phyloP scores from a whole-genome alignment of 2,329 filamentous ascomycete genomes.

The Kalaharituber pfeilii region DNA sequence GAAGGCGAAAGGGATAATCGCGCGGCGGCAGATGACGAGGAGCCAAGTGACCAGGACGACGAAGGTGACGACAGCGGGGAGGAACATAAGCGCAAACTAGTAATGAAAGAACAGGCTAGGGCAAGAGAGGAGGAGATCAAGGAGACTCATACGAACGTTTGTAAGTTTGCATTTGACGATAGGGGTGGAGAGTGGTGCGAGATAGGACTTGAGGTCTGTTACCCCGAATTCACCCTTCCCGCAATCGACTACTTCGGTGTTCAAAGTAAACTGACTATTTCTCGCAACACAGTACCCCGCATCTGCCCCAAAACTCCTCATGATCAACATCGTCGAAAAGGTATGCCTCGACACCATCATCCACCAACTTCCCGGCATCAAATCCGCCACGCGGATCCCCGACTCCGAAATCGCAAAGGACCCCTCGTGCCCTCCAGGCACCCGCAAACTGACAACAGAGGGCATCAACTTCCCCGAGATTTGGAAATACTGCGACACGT shows the following conservation, averaged over 20 bases:
- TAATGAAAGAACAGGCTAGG: conserved; percentile 21
- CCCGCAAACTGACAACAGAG: conserved; percentile 38
- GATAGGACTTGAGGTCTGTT: conserved; percentile 50
- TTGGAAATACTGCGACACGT: conserved; percentile 60
- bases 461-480: conserved; percentile 83
- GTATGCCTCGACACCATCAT: conserved; percentile 64
- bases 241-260: too few species aligned
- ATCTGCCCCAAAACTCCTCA: conserved; percentile 70
- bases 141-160: conserved; percentile 47
- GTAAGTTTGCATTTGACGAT: conserved; percentile 65
- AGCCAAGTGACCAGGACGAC: conserved; percentile 36
- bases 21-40: conserved; percentile 40
- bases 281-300: conserved; percentile 46
- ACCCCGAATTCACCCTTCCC: not conserved
- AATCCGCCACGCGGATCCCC: conserved; percentile 36
- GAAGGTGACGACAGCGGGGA: conserved; percentile 33
- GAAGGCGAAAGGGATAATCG: conserved; percentile 45
- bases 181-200: conserved; percentile 55
- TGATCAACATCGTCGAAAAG: conserved; percentile 76
- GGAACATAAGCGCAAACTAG: conserved; percentile 26
- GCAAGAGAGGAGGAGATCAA: conserved; percentile 43
- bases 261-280: not conserved
- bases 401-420: conserved; percentile 35
- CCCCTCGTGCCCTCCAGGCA: conserved; percentile 23
- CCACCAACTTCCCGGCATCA: conserved; percentile 66